Conservation (phyloP, 768 basidiomycete genomes). For the Tulasnella calospora region DNA sequence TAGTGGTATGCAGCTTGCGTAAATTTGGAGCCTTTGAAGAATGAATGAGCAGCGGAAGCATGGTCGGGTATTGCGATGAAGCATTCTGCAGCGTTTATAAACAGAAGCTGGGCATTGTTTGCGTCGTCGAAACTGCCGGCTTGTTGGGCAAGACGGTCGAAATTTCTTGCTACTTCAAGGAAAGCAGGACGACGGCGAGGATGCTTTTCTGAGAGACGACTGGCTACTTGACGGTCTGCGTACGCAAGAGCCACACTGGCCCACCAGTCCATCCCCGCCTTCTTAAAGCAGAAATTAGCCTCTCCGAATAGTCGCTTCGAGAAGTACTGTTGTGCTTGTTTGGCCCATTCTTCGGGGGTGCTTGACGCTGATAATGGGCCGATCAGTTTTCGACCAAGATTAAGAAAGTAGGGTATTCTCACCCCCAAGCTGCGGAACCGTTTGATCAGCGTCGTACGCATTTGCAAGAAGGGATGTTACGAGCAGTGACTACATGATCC, state of each 20-base stretch:
- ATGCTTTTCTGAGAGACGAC: too few species aligned
- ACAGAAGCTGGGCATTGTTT: too few species aligned
- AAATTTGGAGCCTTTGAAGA: not conserved
- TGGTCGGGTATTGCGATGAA: too few species aligned
- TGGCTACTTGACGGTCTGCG: too few species aligned
- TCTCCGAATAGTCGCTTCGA: not conserved
- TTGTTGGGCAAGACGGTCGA: too few species aligned
- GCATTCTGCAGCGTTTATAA: too few species aligned
- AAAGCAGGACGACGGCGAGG: too few species aligned
- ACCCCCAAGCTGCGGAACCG: not conserved
- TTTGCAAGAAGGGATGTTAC: not conserved
- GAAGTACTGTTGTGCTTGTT: conserved; percentile 10
- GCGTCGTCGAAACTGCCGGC: too few species aligned
- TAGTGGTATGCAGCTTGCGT: conserved; percentile 17
- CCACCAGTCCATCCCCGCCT: not conserved
- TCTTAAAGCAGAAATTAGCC: conserved; percentile 19
- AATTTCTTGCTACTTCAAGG: too few species aligned
- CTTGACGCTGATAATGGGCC: conserved; percentile 34
- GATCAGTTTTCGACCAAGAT: too few species aligned
- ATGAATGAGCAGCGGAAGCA: too few species aligned
- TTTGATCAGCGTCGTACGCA: not conserved
- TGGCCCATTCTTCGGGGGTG: not conserved
- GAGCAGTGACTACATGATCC: not conserved
- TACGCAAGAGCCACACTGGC: not conserved
- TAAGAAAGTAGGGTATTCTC: too few species aligned